Percentiles rank a stretch among this genome's conserved stretches.
Conservation (phyloP, 2,329 filamentous ascomycete genomes). For the Aureobasidium sp. region DNA sequence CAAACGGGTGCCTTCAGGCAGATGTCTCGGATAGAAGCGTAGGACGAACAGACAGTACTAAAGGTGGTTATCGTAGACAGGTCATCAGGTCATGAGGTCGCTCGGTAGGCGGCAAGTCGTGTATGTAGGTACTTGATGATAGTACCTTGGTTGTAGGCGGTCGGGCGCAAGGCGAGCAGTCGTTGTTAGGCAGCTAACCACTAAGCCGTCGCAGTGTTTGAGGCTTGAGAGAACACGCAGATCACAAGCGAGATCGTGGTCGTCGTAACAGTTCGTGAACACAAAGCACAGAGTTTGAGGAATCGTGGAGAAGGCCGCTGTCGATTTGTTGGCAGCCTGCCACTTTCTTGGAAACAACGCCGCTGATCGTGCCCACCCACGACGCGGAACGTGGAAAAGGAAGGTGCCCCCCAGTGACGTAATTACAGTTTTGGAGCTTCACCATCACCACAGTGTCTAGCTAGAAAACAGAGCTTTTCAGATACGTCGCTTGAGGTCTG, state of each 20-base stretch:
- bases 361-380: conserved; percentile 4
- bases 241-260: background rate
- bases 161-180: background rate
- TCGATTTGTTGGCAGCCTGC: background rate
- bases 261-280: background rate
- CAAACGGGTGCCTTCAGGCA: conserved; percentile 58
- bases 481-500: background rate
- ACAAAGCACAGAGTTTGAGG: background rate
- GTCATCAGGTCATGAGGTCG: conserved; percentile 8
- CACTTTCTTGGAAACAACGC: conserved; percentile 8
- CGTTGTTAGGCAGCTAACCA: background rate
- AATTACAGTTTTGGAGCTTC: background rate
- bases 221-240: background rate
- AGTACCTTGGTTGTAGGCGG: background rate
- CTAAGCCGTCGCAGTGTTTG: background rate
- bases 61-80: conserved; percentile 6
- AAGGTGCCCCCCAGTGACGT: background rate
- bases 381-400: conserved; percentile 6
- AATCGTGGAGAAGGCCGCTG: background rate
- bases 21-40: conserved; percentile 33
- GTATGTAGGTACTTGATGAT: background rate
- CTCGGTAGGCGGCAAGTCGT: background rate
- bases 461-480: background rate
- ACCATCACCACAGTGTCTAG: background rate
- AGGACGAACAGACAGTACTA: background rate